Conservation (phyloP, 2,329 filamentous ascomycete genomes). For the Lecanicillium sp. region DNA sequence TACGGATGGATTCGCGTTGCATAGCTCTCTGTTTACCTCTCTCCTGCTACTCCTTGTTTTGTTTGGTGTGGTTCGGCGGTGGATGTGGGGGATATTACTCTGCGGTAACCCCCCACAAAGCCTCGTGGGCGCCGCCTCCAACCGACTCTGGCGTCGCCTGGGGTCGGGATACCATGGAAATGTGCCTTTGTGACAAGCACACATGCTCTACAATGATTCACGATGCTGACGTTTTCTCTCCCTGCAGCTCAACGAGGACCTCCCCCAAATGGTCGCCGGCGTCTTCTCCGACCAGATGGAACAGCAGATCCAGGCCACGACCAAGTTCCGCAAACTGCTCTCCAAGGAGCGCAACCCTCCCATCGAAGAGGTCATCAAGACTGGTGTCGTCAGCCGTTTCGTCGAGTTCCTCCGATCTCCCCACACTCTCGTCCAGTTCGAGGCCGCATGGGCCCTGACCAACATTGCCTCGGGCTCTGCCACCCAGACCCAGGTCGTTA, state of each 20-base stretch:
- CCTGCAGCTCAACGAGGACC: conserved; percentile 84
- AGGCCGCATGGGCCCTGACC: conserved; percentile 97
- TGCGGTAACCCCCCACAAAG: conserved; percentile 5
- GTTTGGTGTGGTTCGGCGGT: conserved; percentile 12
- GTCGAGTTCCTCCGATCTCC: conserved; percentile 97
- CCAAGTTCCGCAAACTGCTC: conserved; percentile 95
- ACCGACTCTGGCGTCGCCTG: background rate
- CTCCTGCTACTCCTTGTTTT: conserved; percentile 5
- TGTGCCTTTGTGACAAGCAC: background rate
- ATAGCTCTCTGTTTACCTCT: conserved; percentile 10
- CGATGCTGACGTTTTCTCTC: background rate
- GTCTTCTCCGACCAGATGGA: conserved; percentile 99
- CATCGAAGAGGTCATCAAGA: conserved; percentile 99
- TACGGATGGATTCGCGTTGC: background rate
- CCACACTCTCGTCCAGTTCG: conserved; percentile 96
- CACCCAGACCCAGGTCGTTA: conserved; percentile 96
- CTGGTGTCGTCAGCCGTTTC: conserved; percentile 92
- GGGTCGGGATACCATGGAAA: background rate
- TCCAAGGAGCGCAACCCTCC: conserved; percentile 99
- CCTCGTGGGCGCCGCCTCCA: background rate
- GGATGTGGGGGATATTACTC: conserved; percentile 7
- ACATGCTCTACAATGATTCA: background rate
- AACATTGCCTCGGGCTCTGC: conserved; percentile 98
- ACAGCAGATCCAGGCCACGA: conserved; percentile 92
- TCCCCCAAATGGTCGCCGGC: conserved; percentile 94